Conservation (phyloP, 148 eudicot genomes). For the Tetragonia tetragonoides region DNA sequence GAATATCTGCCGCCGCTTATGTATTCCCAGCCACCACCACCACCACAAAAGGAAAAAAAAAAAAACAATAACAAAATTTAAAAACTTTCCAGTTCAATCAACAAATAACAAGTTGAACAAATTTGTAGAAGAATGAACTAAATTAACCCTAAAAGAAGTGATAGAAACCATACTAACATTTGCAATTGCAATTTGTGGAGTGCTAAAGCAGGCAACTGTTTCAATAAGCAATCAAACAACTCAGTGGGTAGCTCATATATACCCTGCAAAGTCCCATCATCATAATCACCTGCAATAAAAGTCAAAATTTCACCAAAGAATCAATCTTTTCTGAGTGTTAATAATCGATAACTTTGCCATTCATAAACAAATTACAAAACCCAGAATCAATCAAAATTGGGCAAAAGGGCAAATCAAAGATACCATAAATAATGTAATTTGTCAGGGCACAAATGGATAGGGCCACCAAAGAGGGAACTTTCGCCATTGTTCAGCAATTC, state of each 20-base stretch:
- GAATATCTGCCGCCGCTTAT: too few species aligned
- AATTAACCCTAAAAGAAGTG: neutral
- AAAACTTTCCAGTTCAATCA: too few species aligned
- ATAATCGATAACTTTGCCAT: neutral
- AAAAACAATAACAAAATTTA: too few species aligned
- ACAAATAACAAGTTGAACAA: constrained; percentile 1
- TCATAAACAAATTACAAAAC: neutral
- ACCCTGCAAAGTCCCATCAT: constrained; percentile 29
- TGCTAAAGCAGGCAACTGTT: constrained; percentile 59
- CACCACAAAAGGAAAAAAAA: too few species aligned
- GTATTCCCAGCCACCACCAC: too few species aligned
- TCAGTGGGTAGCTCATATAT: constrained; percentile 63
- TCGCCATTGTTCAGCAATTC: constrained; percentile 15
- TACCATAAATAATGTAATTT: constrained; percentile 30
- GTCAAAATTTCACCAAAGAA: neutral
- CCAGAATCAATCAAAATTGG: neutral
- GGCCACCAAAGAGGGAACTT: constrained; percentile 29
- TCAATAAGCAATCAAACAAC: constrained; percentile 62
- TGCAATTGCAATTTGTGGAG: constrained; percentile 54
- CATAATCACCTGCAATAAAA: constrained; percentile 50
- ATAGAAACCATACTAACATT: constrained; percentile 36
- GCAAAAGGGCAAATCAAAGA: neutral
- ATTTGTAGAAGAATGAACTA: neutral
- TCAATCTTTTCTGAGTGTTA: neutral
- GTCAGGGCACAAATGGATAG: constrained; percentile 19